A percentile compares a stretch with the other conserved stretches of the same genome.
These are phyloP conservation scores for Rhododendron henanense DNA, from an alignment of 148 eudicot genomes.

Conservation along the genomic window DNA sequence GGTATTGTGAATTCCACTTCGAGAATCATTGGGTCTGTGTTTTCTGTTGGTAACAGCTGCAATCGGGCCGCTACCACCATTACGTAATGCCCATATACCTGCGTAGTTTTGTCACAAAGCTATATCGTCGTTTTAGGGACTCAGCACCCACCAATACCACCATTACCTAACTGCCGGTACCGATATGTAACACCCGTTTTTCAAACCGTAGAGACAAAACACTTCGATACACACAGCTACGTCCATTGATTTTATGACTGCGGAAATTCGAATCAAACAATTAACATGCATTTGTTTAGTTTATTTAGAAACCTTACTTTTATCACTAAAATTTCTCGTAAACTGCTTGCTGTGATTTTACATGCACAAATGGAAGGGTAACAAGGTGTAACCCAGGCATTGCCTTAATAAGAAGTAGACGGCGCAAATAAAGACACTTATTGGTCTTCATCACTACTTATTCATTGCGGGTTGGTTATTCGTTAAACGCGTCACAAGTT, in stretches of 20 bases:
- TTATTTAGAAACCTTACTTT: not conserved
- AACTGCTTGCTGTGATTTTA: not conserved
- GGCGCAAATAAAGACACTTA: not conserved
- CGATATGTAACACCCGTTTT: not conserved
- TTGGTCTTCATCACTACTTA: not conserved
- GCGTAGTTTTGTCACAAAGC: not conserved
- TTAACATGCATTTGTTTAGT: not conserved
- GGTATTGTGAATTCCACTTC: no score
- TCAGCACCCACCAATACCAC: not conserved
- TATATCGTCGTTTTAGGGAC: not conserved
- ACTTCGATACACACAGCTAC: not conserved
- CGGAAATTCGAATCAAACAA: not conserved
- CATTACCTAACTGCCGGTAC: not conserved
- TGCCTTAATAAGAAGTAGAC: not conserved
- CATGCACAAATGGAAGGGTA: not conserved
- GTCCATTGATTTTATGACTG: not conserved
- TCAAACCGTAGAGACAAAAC: not conserved
- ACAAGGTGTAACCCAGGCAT: not conserved
- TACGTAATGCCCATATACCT: not conserved
- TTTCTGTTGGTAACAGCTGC: not conserved
- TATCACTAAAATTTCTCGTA: not conserved
- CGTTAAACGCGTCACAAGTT: slow-evolving; percentile 69
- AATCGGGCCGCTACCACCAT: not conserved
- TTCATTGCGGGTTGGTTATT: not conserved
- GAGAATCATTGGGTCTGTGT: not conserved